Percentiles rank a stretch among this genome's conserved stretches.
phyloP scores from a whole-genome alignment of 2,329 filamentous ascomycete species.

The Ophiocordyceps camponoti-floridani region DNA sequence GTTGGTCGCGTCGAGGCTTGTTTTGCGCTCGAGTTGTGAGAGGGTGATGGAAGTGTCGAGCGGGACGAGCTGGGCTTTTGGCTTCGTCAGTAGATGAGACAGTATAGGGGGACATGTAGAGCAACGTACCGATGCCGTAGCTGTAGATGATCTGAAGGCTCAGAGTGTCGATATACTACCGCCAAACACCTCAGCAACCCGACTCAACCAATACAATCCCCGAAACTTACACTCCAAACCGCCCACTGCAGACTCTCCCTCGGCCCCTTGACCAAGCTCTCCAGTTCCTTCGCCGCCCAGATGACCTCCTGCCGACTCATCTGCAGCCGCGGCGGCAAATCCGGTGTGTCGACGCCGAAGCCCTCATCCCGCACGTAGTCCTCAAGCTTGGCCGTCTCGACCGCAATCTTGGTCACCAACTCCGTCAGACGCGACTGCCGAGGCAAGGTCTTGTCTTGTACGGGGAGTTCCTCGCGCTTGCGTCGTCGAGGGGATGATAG shows the following conservation, averaged over 20 bases:
- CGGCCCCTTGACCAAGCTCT: slow-evolving; percentile 28
- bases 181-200: background rate
- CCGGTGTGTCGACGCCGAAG: slow-evolving; percentile 24
- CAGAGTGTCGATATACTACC: slow-evolving; percentile 29
- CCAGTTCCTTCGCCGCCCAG: slow-evolving; percentile 28
- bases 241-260: slow-evolving; percentile 32
- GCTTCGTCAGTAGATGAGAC: background rate
- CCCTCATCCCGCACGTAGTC: slow-evolving; percentile 24
- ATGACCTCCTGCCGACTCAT: slow-evolving; percentile 27
- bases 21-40: slow-evolving; percentile 24
- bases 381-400: slow-evolving; percentile 31
- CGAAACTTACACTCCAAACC: slow-evolving; percentile 28
- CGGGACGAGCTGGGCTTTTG: slow-evolving; percentile 29
- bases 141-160: slow-evolving; percentile 31
- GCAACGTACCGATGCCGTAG: slow-evolving; percentile 25
- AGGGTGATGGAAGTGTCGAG: slow-evolving; percentile 25
- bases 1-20: slow-evolving; percentile 27
- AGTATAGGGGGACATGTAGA: background rate
- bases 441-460: too few species aligned
- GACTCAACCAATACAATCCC: too few species aligned
- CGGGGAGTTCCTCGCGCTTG: slow-evolving; percentile 5
- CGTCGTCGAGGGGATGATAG: slow-evolving; percentile 8
- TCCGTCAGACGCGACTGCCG: slow-evolving; percentile 20
- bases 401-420: slow-evolving; percentile 27
- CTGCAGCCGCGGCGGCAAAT: slow-evolving; percentile 25